Conservation (phyloP, 306 rosid genomes). For the Acacia melanoxylon region DNA sequence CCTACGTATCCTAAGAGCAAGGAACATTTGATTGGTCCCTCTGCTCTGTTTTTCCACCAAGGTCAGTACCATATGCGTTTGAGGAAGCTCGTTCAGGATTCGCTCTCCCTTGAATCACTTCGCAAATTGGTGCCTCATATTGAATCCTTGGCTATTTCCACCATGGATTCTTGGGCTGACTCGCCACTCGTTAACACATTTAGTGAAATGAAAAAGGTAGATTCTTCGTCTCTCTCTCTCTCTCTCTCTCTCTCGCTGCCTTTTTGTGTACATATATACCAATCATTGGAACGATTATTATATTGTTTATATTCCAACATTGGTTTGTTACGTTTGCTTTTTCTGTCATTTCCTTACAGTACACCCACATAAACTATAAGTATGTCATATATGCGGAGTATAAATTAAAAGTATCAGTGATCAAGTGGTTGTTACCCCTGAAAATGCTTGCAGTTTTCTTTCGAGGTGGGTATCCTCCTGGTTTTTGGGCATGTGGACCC, state of each 20-base stretch:
- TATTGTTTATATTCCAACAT: conserved; percentile 18
- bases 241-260: not conserved
- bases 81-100: conserved; percentile 70
- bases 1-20: conserved; percentile 92
- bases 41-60: conserved; percentile 83
- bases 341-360: conserved; percentile 18
- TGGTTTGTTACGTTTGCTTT: not conserved
- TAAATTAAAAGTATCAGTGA: conserved; percentile 10
- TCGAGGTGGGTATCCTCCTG: conserved; percentile 75
- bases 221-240: not conserved
- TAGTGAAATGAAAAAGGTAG: conserved; percentile 76
- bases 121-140: conserved; percentile 60
- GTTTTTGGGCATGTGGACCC: conserved; percentile 66
- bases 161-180: conserved; percentile 48
- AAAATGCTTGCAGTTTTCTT: conserved; percentile 61
- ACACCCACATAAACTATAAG: not conserved
- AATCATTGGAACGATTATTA: conserved; percentile 26
- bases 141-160: conserved; percentile 51
- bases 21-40: conserved; percentile 78
- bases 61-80: conserved; percentile 64
- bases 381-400: not conserved
- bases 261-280: not conserved
- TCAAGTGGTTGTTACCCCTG: conserved; percentile 23
- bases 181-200: conserved; percentile 60
- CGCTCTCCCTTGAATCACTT: conserved; percentile 53